A percentile compares a stretch with the other conserved stretches of the same genome.
Conservation (phyloP, 805 yeast species). For the Ogataea naganishii region DNA sequence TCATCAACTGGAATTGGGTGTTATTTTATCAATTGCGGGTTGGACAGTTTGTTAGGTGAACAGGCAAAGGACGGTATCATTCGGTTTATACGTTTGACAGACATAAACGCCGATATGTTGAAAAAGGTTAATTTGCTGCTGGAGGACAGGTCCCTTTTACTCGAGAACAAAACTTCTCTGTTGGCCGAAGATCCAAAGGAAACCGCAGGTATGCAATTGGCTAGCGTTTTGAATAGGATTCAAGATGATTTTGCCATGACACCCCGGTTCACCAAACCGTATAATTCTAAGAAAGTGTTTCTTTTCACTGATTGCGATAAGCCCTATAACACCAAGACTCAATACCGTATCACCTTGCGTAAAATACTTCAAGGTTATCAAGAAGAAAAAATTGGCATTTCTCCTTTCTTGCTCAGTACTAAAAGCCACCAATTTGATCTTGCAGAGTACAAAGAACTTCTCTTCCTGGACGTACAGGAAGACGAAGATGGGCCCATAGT, state of each 20-base stretch:
- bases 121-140: slow-evolving; percentile 43
- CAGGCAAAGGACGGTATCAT: slow-evolving; percentile 34
- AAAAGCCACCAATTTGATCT: slow-evolving; percentile 31
- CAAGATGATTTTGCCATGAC: slow-evolving; percentile 45
- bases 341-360: slow-evolving; percentile 38
- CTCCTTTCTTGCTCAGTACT: slow-evolving; percentile 53
- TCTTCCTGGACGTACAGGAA: slow-evolving; percentile 18
- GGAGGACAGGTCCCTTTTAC: slow-evolving; percentile 25
- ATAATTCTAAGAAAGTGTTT: slow-evolving; percentile 51
- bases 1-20: slow-evolving; percentile 74
- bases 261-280: slow-evolving; percentile 30
- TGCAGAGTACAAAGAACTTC: slow-evolving; percentile 44
- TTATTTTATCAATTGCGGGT: slow-evolving; percentile 43
- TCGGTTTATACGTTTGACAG: slow-evolving; percentile 42
- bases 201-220: slow-evolving; percentile 26
- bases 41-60: slow-evolving; percentile 22
- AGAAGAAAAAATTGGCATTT: slow-evolving; percentile 41
- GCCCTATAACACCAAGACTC: slow-evolving; percentile 42
- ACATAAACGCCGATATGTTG: slow-evolving; percentile 49
- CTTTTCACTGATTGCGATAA: slow-evolving; percentile 69
- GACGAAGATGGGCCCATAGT: slow-evolving; percentile 23
- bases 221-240: slow-evolving; percentile 37
- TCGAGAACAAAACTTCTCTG: slow-evolving; percentile 20
- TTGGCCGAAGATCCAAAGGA: slow-evolving; percentile 11
- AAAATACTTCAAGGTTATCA: slow-evolving; percentile 53